phyloP scores from a whole-genome alignment of 345 rosid genomes.

The Aurinia saxatilis region DNA sequence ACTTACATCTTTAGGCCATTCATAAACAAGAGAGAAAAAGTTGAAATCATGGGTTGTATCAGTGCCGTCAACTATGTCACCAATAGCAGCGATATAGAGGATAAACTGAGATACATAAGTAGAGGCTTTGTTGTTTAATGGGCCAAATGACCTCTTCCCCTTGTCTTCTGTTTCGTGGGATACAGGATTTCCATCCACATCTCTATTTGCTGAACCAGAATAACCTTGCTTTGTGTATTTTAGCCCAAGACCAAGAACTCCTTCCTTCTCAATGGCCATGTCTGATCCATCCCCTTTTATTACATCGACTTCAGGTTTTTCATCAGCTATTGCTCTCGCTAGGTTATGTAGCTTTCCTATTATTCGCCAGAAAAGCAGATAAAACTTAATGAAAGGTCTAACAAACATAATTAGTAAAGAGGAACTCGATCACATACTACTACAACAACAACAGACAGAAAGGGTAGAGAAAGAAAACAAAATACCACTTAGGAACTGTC shows the following conservation, averaged over 20 bases:
- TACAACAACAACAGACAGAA: conserved; percentile 8
- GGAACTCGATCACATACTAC: not conserved
- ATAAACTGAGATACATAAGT: conserved; percentile 90
- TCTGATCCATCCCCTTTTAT: conserved; percentile 48
- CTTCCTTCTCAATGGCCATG: conserved; percentile 51
- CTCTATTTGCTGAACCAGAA: conserved; percentile 38
- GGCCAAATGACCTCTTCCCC: conserved; percentile 75
- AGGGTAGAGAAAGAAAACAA: not conserved
- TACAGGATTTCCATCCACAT: conserved; percentile 39
- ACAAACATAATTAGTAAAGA: conserved; percentile 12
- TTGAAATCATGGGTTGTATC: conserved; percentile 99
- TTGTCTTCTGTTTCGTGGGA: conserved; percentile 60
- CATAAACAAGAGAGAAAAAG: conserved; percentile 87
- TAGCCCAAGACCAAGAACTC: conserved; percentile 89
- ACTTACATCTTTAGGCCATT: conserved; percentile 99
- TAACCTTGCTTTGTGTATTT: conserved; percentile 46
- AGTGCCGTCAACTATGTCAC: conserved; percentile 97
- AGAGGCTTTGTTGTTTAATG: conserved; percentile 69
- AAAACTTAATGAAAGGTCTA: conserved; percentile 10
- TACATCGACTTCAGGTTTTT: conserved; percentile 57
- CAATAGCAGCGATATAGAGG: conserved; percentile 92
- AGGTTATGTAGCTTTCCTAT: conserved; percentile 95
- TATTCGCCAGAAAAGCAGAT: conserved; percentile 23
- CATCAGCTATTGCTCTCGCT: conserved; percentile 91
- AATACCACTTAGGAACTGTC: conserved; percentile 94